Conservation (phyloP, 2,329 filamentous ascomycete species). For the Aspergillus sergii region DNA sequence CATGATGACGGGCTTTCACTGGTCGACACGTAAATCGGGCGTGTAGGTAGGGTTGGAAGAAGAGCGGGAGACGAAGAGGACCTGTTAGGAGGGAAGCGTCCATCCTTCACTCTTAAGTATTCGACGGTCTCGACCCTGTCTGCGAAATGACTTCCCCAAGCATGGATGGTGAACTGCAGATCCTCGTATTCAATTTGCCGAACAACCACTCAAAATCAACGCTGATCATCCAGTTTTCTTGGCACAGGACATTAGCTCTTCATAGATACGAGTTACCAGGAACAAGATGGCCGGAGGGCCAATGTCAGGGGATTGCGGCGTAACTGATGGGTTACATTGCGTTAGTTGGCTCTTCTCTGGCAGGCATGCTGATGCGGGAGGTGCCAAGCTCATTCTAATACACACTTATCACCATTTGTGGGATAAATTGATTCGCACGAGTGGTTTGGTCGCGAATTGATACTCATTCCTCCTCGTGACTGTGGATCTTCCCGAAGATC, state of each 20-base stretch:
- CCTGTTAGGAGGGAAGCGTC: not conserved
- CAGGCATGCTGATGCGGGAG: too few species aligned
- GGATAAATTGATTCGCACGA: too few species aligned
- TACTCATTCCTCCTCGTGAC: too few species aligned
- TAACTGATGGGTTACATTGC: constrained; percentile 1
- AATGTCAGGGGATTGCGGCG: not conserved
- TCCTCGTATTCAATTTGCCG: constrained; percentile 3
- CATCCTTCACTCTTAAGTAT: not conserved
- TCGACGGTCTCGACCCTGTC: not conserved
- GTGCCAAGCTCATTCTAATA: too few species aligned
- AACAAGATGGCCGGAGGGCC: not conserved
- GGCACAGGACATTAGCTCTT: not conserved
- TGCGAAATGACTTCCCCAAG: not conserved
- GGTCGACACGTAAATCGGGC: not conserved
- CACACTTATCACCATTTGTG: too few species aligned
- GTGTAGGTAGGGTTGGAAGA: not conserved
- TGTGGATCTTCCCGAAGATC: too few species aligned
- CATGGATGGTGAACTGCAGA: not conserved
- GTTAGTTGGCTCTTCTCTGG: not conserved
- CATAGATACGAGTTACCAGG: not conserved
- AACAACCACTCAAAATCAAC: not conserved
- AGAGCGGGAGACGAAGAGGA: not conserved
- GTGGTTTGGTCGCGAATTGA: too few species aligned
- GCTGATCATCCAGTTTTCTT: not conserved
- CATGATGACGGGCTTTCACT: constrained; percentile 1